Percentiles rank a stretch among this genome's conserved stretches.
Evolutionary conservation across 208 protist species (phyloP).

Genomic region (Leishmania mexicana): DNA sequence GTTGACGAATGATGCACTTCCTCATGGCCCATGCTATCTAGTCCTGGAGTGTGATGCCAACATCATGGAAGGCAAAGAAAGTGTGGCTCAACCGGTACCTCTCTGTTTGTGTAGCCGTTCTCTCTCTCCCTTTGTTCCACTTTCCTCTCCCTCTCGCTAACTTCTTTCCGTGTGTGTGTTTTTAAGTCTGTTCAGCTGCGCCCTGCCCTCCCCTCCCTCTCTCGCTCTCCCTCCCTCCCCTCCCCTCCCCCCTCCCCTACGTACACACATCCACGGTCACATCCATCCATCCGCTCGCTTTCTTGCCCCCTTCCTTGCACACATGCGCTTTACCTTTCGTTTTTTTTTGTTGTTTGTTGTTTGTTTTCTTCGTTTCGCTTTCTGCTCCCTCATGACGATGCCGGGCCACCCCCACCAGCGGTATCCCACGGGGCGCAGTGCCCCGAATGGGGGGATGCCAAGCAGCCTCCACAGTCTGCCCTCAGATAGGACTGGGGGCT

Average conservation of each 20-base stretch:
- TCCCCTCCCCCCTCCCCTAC: not conserved
- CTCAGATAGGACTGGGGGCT: not conserved
- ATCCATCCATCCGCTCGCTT: not conserved
- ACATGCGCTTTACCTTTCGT: not conserved
- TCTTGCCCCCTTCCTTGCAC: not conserved
- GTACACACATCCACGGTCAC: not conserved
- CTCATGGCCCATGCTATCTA: not conserved
- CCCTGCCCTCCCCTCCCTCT: not conserved
- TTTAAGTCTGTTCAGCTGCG: not conserved
- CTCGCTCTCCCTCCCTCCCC: not conserved
- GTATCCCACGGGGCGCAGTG: too few relatives aligned
- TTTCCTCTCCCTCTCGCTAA: not conserved
- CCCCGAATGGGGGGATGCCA: not conserved
- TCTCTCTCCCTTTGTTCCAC: not conserved
- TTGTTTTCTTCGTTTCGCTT: too few relatives aligned
- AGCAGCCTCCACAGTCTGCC: not conserved
- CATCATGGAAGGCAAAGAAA: not conserved
- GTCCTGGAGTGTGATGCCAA: not conserved
- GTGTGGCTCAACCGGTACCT: not conserved
- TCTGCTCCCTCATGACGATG: too few relatives aligned
- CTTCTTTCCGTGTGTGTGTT: not conserved
- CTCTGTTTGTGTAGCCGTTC: not conserved
- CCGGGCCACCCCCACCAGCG: too few relatives aligned
- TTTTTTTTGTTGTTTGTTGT: too few relatives aligned
- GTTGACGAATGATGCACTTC: not conserved